phyloP scores from a whole-genome alignment of 805 yeast species.

The Candida chauliodis region DNA sequence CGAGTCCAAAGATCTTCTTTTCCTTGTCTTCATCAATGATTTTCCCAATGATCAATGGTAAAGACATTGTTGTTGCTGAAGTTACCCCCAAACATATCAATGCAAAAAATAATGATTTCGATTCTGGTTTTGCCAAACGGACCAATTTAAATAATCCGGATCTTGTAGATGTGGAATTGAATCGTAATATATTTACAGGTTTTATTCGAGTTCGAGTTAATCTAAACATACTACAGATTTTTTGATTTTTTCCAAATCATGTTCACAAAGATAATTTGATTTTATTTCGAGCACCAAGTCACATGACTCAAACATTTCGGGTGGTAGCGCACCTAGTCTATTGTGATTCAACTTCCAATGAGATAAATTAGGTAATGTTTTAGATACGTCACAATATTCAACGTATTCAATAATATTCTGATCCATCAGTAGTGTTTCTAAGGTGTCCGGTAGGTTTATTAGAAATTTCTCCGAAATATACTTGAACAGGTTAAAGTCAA shows the following conservation, averaged over 20 bases:
- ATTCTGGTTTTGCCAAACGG: constrained; percentile 38
- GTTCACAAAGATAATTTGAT: constrained; percentile 14
- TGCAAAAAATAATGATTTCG: constrained; percentile 54
- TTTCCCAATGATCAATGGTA: constrained; percentile 84
- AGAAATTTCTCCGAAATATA: constrained; percentile 18
- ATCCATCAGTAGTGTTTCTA: constrained; percentile 18
- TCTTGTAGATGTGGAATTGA: constrained; percentile 1
- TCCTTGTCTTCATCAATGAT: constrained; percentile 52
- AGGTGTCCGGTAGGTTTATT: constrained; percentile 22
- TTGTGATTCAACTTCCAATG: constrained; percentile 17
- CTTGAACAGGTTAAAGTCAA: constrained; percentile 24
- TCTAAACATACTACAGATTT: constrained; percentile 2
- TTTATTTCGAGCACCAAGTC: constrained; percentile 11
- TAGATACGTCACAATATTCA: constrained; percentile 5
- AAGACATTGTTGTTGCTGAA: constrained; percentile 73
- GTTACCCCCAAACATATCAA: constrained; percentile 61
- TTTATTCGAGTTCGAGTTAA: constrained; percentile 3
- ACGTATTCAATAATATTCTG: constrained; percentile 11
- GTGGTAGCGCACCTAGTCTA: constrained; percentile 9
- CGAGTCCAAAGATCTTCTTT: constrained; percentile 47
- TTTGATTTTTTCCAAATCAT: constrained; percentile 9
- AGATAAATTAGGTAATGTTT: constrained; percentile 19
- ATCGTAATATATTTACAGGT: constrained; percentile 4
- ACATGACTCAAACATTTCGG: constrained; percentile 7
- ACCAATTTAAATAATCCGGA: constrained; percentile 22